A percentile compares a stretch with the other conserved stretches of the same genome.
Conservation (phyloP, 1,284 basidiomycete genomes). For the Anthracocystis panici-leucophaei region DNA sequence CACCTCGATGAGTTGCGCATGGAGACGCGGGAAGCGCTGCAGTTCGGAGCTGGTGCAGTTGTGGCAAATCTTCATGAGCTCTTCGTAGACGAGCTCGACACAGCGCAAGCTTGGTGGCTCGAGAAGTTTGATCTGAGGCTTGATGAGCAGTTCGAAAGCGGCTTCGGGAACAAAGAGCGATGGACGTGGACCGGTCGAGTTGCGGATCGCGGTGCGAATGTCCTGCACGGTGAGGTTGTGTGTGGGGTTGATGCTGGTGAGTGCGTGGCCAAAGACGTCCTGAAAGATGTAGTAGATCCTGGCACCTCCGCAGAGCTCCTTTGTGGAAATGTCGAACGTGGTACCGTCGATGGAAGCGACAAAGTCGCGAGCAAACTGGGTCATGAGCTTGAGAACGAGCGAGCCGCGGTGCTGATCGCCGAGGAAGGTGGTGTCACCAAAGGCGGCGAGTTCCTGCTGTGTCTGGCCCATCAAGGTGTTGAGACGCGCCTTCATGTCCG, state of each 20-base stretch:
- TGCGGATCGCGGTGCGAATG: constrained; percentile 97
- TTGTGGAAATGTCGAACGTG: constrained; percentile 96
- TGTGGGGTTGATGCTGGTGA: constrained; percentile 90
- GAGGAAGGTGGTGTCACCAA: constrained; percentile 91
- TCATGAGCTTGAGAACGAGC: constrained; percentile 83
- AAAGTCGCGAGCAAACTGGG: constrained; percentile 97
- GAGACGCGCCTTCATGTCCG: constrained; percentile 98
- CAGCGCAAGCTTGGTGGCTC: constrained; percentile 93
- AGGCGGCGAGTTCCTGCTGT: constrained; percentile 95
- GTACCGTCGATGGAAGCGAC: constrained; percentile 97
- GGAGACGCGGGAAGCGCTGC: constrained; percentile 93
- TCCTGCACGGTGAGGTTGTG: constrained; percentile 91
- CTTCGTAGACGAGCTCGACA: constrained; percentile 98
- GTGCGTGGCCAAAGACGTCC: constrained; percentile 93
- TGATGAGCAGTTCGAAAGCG: constrained; percentile 96
- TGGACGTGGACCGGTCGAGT: constrained; percentile 95
- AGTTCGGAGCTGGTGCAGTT: constrained; percentile 94
- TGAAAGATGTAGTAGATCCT: constrained; percentile 99
- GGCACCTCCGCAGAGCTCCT: constrained; percentile 97
- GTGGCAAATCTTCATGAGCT: constrained; percentile 99
- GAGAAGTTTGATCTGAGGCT: constrained; percentile 97
- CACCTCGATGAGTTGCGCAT: constrained; percentile 94
- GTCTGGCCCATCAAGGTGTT: constrained; percentile 99
- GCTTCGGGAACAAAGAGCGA: constrained; percentile 97
- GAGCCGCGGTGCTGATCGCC: constrained; percentile 86